Base-by-base conservation (phyloP, 2,329 filamentous ascomycete species). In the Colletotrichum tropicale region DNA sequence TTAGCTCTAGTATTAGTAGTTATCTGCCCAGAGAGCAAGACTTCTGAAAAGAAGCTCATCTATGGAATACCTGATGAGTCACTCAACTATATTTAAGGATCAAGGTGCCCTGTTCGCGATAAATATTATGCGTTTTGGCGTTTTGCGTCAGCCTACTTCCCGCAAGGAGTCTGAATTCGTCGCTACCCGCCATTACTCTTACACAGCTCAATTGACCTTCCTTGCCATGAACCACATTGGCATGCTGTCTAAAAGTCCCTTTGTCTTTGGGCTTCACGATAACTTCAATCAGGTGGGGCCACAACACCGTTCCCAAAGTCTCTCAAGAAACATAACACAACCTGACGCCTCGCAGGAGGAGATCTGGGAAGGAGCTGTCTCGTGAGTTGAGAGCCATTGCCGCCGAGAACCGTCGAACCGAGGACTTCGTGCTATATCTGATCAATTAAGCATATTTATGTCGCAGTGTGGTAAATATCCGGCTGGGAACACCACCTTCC, bases 401-500 rank as follows among this genome's bases (percentile, higher is more conserved):
- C 38, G 38, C 38, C 38, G 18, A 48, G 38, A 12, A 7, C 18
- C 43, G 43, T 48, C 10, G 43, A 48, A 21, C 18, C 43, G 10
- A 48, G n/a, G 8, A 60, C 15, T 30, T 5, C 6, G 24, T 5
- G 28, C 61, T 38, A 66, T 66, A 66, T 52, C 9, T 16, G 12
- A 24, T 26, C 18, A n/a, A 66, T 66, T 66, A 66, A 48, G 62
- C 36, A 66, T 66, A 30, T 30, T 1, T 0, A 32, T 1, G 36
- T 66, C 48, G 62, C 62, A 66, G 24, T 21, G 7, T 28, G 6
- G 32, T 26, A 30, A 48, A 30, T 48, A 48, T 65, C 24, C 15
- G 62, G 34, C 15, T 38, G 24, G 18, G 34, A 43, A 48, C 62
- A 66, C 36, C 62, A 52, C 62, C 62, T 52, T 66, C 62, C 62